These are phyloP conservation scores for Euphorbia corollata DNA, from an alignment of 441 rosid species.

Conservation along the genomic window DNA sequence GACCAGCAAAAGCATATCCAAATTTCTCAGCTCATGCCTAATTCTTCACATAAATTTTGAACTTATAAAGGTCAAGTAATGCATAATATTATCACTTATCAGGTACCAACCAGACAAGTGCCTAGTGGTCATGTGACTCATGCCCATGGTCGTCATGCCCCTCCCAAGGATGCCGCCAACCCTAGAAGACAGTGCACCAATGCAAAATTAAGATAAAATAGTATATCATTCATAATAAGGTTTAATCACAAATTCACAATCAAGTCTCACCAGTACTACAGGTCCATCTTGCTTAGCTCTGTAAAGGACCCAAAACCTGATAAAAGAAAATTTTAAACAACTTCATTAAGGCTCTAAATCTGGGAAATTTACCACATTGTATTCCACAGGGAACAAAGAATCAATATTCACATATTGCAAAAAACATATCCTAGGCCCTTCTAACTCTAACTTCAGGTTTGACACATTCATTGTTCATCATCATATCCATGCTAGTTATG, in stretches of 20 bases:
- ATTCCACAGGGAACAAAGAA: neutral
- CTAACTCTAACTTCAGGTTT: neutral
- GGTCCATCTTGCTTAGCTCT: slow-evolving; percentile 97
- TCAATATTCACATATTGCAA: neutral
- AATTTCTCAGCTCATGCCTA: neutral
- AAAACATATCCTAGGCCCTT: neutral
- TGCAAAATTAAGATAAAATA: slow-evolving; percentile 4
- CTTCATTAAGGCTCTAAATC: neutral
- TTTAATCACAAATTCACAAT: neutral
- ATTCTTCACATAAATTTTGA: neutral
- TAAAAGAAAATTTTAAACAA: slow-evolving; percentile 9
- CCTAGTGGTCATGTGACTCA: slow-evolving; percentile 51
- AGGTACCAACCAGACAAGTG: slow-evolving; percentile 17
- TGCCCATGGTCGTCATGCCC: slow-evolving; percentile 79
- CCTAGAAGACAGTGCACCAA: slow-evolving; percentile 34
- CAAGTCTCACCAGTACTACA: slow-evolving; percentile 62
- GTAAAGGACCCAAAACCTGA: slow-evolving; percentile 93
- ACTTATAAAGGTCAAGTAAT: neutral
- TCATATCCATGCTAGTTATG: neutral
- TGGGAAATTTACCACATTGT: neutral
- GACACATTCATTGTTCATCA: neutral
- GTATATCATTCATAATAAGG: neutral
- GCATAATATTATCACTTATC: neutral
- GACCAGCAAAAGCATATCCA: neutral
- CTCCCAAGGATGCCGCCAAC: slow-evolving; percentile 97